Base-by-base conservation (phyloP, 345 rosid genomes). In the Hypericum androsaemum region DNA sequence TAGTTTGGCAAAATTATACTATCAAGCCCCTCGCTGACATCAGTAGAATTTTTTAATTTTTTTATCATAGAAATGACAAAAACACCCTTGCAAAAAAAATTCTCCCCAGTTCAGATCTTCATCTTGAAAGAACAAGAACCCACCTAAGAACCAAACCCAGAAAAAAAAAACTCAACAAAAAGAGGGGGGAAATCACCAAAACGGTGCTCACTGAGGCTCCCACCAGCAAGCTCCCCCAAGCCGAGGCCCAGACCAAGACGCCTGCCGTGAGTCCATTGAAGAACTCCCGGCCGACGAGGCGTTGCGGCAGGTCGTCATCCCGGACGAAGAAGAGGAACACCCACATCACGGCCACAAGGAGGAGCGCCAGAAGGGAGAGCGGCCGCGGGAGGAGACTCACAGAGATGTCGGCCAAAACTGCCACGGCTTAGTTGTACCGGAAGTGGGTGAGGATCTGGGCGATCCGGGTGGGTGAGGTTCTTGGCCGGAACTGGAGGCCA, bases 251-350 rank as follows among this genome's bases (percentile, higher is more conserved):
- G 0, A 72, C 64, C 12, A 81, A 36, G 2, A 72, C 74, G 0
- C 64, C 76, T 0, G 79, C 28, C 36, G 86, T 58, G 3, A 84
- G n/a, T n/a, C n/a, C n/a, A n/a, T n/a, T n/a, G n/a, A n/a, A n/a
- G 13, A 81, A 54, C 0, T 52, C 15, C 47, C 68, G 66, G 0
- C 78, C 77, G 54, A 73, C 58, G 53, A 77, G 10, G 14, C 59
- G 51, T 8, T 81, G 60, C 0, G 94, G 63, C 61, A 76, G n/a
- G n/a, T n/a, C n/a, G n/a, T n/a, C 84, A 12, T 83, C 72, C 47
- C 88, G 83, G 46, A 74, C 69, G 77, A 84, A 75, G 63, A 71
- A 84, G 69, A 84, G 81, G 65, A 75, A 68, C 68, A 74, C 49
- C 94, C 94, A 84, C 9, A 77, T 82, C 46, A 74, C 35, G 15